phyloP scores from a whole-genome alignment of 257 asterid genomes.

The Nicotiana paniculata region DNA sequence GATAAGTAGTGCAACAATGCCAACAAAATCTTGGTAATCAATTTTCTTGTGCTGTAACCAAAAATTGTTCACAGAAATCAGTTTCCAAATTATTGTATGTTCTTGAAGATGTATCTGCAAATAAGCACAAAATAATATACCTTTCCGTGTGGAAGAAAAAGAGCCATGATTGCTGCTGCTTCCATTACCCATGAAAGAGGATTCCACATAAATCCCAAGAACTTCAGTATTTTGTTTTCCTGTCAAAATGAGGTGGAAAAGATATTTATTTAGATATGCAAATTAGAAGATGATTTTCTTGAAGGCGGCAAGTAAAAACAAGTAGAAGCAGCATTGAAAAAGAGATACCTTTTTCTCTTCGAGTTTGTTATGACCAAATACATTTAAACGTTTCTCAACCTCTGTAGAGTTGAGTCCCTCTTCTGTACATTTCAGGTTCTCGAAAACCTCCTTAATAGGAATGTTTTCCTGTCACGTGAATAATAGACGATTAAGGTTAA shows the following conservation, averaged over 20 bases:
- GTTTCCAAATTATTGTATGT: not conserved
- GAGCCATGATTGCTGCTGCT: slow-evolving; percentile 30
- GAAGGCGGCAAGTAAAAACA: not conserved
- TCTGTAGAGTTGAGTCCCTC: slow-evolving; percentile 21
- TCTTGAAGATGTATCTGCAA: not conserved
- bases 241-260: not conserved
- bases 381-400: slow-evolving; percentile 17
- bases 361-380: slow-evolving; percentile 28
- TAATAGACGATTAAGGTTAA: not conserved
- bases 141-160: slow-evolving; percentile 23
- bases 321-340: not conserved
- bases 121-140: not conserved
- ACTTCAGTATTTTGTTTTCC: slow-evolving; percentile 31
- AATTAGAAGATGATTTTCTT: not conserved
- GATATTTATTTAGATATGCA: not conserved
- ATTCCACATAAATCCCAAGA: slow-evolving; percentile 35
- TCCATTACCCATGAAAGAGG: slow-evolving; percentile 39
- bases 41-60: slow-evolving; percentile 12
- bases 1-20: slow-evolving; percentile 20
- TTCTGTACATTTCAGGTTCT: slow-evolving; percentile 20
- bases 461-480: slow-evolving; percentile 21
- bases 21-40: slow-evolving; percentile 27
- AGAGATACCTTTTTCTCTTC: slow-evolving; percentile 31
- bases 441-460: slow-evolving; percentile 30
- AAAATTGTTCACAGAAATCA: not conserved